phyloP scores from a whole-genome alignment of 306 rosid genomes.

The Cucurbita moschata region DNA sequence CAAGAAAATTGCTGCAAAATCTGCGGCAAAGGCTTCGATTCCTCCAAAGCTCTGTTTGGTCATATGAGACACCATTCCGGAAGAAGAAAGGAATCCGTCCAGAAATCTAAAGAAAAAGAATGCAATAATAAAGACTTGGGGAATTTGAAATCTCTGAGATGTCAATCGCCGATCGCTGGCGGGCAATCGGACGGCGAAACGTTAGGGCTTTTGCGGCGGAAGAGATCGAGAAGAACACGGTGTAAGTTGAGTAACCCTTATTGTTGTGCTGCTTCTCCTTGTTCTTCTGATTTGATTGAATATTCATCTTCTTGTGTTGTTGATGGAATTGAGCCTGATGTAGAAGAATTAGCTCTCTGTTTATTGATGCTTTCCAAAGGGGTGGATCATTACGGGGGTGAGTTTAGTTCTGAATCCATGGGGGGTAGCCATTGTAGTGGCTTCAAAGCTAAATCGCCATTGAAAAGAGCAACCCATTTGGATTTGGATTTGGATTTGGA shows the following conservation, averaged over 20 bases:
- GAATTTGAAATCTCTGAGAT: too few species aligned
- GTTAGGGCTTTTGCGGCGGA: conserved; percentile 15
- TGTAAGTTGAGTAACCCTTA: not conserved
- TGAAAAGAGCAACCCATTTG: not conserved
- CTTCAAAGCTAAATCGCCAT: not conserved
- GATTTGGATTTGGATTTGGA: not conserved
- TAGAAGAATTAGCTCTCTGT: conserved; percentile 21
- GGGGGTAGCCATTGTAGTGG: not conserved
- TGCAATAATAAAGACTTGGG: conserved; percentile 18
- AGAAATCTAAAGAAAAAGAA: conserved; percentile 18
- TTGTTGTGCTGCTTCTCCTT: not conserved
- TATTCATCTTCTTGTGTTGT: not conserved
- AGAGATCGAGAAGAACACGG: conserved; percentile 32
- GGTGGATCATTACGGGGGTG: not conserved
- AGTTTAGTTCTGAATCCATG: too few species aligned
- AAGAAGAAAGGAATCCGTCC: conserved; percentile 11
- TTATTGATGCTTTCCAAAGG: conserved; percentile 31
- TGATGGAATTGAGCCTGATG: conserved; percentile 11
- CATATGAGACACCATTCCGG: conserved; percentile 43
- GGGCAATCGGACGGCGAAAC: not conserved
- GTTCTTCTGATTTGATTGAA: conserved; percentile 8
- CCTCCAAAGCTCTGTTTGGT: conserved; percentile 28
- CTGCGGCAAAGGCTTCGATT: conserved; percentile 26
- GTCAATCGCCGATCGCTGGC: too few species aligned
- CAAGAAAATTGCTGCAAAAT: conserved; percentile 21